Evolutionary conservation across 306 rosid species (phyloP), one percentile per base, ranked within the genome.

Genomic region (Vigna angularis): DNA sequence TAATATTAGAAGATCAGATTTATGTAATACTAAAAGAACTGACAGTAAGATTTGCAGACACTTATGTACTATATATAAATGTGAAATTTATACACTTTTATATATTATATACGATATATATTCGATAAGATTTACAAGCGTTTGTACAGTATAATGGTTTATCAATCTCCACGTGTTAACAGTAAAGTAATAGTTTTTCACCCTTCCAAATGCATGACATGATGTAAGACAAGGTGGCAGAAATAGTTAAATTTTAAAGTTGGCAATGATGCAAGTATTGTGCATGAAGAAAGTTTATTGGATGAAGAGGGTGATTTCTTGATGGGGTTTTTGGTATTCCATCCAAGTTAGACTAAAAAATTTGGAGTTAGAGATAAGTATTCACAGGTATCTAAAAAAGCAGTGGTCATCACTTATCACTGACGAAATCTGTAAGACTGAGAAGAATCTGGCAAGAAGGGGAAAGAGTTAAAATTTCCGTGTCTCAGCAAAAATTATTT

Each of bases 311-410:
- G 48, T 44, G 4, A 57, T 53, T 65, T 28, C 16, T 32, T 65
- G 16, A 9, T 44, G 61, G 50, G 30, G 63, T 6, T 30, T 34
- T 66, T 16, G 52, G 64, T 30, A n/a, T 72, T 73, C 9, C 44
- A 30, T 74, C 64, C 59, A 67, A 81, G 66, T 32, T 70, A 82
- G 70, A 76, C 82, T 77, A 71, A 82, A 76, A 82, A 45, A 11
- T 76, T 82, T 76, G 85, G 82, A 63, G 9, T 76, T 17, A 76
- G 82, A 82, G 82, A 63, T 44, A 71, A 82, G 55, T 20, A 67
- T 65, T 76, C 3, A 44, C 36, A 76, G 17, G 62, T 75, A 70
- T 76, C 81, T 82, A 20, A 53, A 68, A 70, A 61, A 69, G 76
- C 59, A 42, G 72, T 66, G 76, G 47, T 66, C 58, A 76, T 17